These are phyloP conservation scores for Entamoeba moshkovskii DNA, from an alignment of 208 protist genomes.

Conservation along the genomic window DNA sequence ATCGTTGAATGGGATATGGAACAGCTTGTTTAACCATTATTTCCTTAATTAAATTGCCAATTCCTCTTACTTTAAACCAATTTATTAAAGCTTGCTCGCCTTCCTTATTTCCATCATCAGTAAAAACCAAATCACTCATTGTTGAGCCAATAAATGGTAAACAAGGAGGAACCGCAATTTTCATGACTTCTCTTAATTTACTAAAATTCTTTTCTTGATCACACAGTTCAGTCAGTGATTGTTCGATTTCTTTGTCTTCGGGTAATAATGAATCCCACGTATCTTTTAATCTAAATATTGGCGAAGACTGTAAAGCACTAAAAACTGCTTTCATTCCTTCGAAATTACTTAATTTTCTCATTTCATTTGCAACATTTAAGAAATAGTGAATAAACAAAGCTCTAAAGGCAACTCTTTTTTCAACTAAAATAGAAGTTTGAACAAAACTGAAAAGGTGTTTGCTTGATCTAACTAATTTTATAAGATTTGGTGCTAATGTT, in stretches of 20 bases:
- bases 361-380: neutral
- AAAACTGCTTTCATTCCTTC: neutral
- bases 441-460: neutral
- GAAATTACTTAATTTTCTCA: neutral
- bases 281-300: neutral
- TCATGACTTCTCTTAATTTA: neutral
- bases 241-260: neutral
- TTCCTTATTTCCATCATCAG: neutral
- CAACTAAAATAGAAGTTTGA: neutral
- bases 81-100: neutral
- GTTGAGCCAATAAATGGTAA: neutral
- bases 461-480: neutral
- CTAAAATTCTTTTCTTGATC: neutral
- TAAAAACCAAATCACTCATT: neutral
- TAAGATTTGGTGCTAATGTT: neutral
- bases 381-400: neutral
- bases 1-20: neutral
- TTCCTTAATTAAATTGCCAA: neutral
- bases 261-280: neutral
- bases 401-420: neutral
- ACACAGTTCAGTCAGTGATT: neutral
- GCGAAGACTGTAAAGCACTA: neutral
- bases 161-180: neutral
- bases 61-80: neutral
- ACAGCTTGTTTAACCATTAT: neutral